phyloP scores from a whole-genome alignment of 2,329 filamentous ascomycete genomes.

The Taxawa tesnikishii region DNA sequence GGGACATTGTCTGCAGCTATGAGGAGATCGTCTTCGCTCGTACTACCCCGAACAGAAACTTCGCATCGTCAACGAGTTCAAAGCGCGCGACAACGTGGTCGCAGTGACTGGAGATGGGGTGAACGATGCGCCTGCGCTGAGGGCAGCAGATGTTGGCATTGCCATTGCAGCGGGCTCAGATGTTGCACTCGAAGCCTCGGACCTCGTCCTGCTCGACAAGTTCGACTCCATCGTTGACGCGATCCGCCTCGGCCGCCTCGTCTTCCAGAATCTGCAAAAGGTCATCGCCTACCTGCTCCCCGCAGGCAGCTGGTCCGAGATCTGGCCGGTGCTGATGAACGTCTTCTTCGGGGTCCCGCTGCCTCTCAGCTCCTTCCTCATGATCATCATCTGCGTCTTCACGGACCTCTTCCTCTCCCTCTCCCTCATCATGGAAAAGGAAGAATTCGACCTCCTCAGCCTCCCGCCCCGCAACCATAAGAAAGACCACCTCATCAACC shows the following conservation, averaged over 20 bases:
- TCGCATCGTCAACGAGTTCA: conserved; percentile 28
- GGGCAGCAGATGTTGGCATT: conserved; percentile 32
- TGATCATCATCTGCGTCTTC: conserved; percentile 47
- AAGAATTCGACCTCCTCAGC: conserved; percentile 41
- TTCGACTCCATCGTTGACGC: conserved; percentile 73
- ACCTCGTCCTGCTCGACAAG: conserved; percentile 76
- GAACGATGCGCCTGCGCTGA: conserved; percentile 32
- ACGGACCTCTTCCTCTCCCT: conserved; percentile 40
- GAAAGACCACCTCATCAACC: conserved; percentile 39
- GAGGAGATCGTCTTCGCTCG: conserved; percentile 37
- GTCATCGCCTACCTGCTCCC: conserved; percentile 34
- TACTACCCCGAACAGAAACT: conserved; percentile 30
- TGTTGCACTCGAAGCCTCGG: conserved; percentile 43
- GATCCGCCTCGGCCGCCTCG: conserved; percentile 59
- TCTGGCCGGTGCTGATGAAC: conserved; percentile 45
- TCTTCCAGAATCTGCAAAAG: conserved; percentile 12
- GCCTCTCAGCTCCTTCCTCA: conserved; percentile 39
- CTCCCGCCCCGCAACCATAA: conserved; percentile 39
- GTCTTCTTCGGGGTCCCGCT: conserved; percentile 45
- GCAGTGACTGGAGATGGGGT: conserved; percentile 31
- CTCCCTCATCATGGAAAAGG: conserved; percentile 43
- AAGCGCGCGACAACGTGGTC: conserved; percentile 24
- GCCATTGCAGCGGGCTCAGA: conserved; percentile 18
- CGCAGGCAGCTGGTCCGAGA: conserved; percentile 43
- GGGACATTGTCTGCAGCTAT: conserved; percentile 36